A percentile compares a stretch with the other conserved stretches of the same genome.
Evolutionary conservation across 1,139 yeast genomes (phyloP).

Genomic region (Geotrichum histeridarum): DNA sequence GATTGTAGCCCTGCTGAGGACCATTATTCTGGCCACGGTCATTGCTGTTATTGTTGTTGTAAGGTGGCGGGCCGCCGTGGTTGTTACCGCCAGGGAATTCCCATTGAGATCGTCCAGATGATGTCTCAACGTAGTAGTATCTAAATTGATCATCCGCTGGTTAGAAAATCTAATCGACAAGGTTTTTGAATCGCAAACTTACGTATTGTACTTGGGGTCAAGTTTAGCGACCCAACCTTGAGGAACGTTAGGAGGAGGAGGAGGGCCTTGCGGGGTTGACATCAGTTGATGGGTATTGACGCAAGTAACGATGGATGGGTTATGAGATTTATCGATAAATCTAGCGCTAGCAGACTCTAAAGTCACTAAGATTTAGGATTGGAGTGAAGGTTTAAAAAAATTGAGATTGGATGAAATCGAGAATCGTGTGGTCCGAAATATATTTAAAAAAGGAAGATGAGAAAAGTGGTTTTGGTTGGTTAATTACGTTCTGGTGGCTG

Average conservation of each 20-base stretch:
- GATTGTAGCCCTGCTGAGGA: slow-evolving; percentile 19
- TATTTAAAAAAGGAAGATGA: too few species aligned
- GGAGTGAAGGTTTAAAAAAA: too few species aligned
- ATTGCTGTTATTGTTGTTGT: background rate
- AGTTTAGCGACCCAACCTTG: slow-evolving; percentile 84
- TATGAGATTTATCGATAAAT: too few species aligned
- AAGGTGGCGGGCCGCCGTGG: slow-evolving; percentile 35
- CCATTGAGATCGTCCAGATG: slow-evolving; percentile 84
- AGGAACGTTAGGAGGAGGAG: slow-evolving; percentile 52
- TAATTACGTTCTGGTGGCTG: too few species aligned
- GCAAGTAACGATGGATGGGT: too few species aligned
- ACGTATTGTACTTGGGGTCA: slow-evolving; percentile 71
- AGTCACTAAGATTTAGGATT: too few species aligned
- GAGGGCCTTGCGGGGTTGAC: slow-evolving; percentile 17
- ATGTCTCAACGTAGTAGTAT: slow-evolving; percentile 58
- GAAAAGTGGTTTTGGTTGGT: too few species aligned
- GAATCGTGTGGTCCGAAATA: too few species aligned
- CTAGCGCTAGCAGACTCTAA: too few species aligned
- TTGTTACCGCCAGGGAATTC: slow-evolving; percentile 64
- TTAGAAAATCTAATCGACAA: slow-evolving; percentile 6
- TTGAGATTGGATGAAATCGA: too few species aligned
- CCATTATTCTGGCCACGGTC: slow-evolving; percentile 18
- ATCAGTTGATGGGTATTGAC: background rate
- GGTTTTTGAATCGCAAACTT: slow-evolving; percentile 21
- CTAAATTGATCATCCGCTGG: slow-evolving; percentile 13